Conservation (phyloP, 257 asterid species). For the Jasminum sambac region DNA sequence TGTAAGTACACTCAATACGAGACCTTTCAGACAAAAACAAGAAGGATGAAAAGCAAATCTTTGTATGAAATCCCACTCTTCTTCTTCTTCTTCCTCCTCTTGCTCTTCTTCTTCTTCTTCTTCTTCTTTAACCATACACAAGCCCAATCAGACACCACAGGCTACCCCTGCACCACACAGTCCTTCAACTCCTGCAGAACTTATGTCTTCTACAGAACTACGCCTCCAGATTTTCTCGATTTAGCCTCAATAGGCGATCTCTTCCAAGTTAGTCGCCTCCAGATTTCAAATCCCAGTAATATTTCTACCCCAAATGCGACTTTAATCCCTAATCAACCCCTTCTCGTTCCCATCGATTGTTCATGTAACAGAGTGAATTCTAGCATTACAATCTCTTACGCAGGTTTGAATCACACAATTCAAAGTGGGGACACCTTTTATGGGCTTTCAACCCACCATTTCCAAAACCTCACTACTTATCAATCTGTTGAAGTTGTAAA, state of each 20-base stretch:
- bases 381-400: slow-evolving; percentile 57
- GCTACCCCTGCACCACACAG: slow-evolving; percentile 58
- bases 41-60: slow-evolving; percentile 25
- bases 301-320: slow-evolving; percentile 48
- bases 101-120: slow-evolving; percentile 32
- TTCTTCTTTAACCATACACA: slow-evolving; percentile 30
- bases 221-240: slow-evolving; percentile 56
- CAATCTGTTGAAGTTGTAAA: slow-evolving; percentile 73
- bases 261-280: slow-evolving; percentile 71
- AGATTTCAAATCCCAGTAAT: slow-evolving; percentile 69
- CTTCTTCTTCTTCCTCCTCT: slow-evolving; percentile 23
- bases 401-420: slow-evolving; percentile 51
- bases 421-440: slow-evolving; percentile 49
- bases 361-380: slow-evolving; percentile 65
- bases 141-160: slow-evolving; percentile 58
- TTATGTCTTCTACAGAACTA: slow-evolving; percentile 67
- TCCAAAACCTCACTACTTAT: slow-evolving; percentile 65
- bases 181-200: slow-evolving; percentile 60
- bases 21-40: neutral
- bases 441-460: slow-evolving; percentile 33
- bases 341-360: slow-evolving; percentile 67
- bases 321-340: slow-evolving; percentile 51
- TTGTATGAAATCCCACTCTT: slow-evolving; percentile 1
- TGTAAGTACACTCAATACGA: neutral
- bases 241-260: slow-evolving; percentile 79